Percentiles rank a stretch among this genome's conserved stretches.
phyloP scores from a whole-genome alignment of 768 basidiomycete species.

The Tulasnella sp. region DNA sequence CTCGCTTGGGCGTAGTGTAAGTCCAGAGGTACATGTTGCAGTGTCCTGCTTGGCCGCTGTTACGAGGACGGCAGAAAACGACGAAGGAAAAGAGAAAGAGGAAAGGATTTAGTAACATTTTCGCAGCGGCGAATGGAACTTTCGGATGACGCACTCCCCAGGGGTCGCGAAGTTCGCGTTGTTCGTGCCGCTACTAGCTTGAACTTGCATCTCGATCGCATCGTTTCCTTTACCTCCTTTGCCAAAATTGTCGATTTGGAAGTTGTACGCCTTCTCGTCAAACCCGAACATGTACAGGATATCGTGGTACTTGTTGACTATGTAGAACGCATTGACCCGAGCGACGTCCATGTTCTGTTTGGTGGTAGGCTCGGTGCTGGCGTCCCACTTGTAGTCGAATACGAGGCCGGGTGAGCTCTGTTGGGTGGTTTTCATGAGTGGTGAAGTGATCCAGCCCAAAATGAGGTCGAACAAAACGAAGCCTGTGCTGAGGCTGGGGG shows the following conservation, averaged over 20 bases:
- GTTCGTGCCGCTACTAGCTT: slow-evolving; percentile 44
- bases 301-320: slow-evolving; percentile 56
- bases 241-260: slow-evolving; percentile 60
- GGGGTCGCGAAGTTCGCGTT: slow-evolving; percentile 48
- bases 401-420: neutral
- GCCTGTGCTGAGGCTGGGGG: no score
- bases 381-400: neutral
- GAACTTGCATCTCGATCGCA: slow-evolving; percentile 28
- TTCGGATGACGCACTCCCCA: slow-evolving; percentile 32
- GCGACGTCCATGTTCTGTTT: slow-evolving; percentile 57
- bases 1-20: slow-evolving; percentile 47
- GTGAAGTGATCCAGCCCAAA: no score
- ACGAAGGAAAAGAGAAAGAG: neutral
- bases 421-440: no score
- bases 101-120: no score
- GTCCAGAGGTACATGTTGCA: neutral
- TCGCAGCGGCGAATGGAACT: no score
- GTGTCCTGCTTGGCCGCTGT: neutral
- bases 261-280: slow-evolving; percentile 61
- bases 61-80: neutral
- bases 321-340: slow-evolving; percentile 57
- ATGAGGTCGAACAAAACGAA: no score
- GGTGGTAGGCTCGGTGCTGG: slow-evolving; percentile 28
- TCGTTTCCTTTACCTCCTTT: slow-evolving; percentile 52
- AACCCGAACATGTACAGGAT: slow-evolving; percentile 40